Evolutionary conservation across 345 rosid genomes (phyloP), one percentile per base, ranked within the genome.

Genomic region (Toxicodendron radicans): DNA sequence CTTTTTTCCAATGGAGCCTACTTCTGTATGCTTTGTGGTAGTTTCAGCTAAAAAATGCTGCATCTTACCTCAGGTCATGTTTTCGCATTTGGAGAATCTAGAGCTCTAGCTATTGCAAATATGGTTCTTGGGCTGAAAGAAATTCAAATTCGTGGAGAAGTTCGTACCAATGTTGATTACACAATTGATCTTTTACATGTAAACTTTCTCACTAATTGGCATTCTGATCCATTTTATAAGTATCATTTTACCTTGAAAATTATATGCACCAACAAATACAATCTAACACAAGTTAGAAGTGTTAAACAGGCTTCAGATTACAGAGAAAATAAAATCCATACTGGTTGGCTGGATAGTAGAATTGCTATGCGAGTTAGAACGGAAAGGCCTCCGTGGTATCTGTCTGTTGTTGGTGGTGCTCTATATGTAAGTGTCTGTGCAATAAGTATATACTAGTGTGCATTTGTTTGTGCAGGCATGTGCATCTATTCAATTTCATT

Each of bases 331-430:
- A 93, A 89, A 87, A 96, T 96, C 63, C 99, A 96, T 83, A 93
- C 99, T 12, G 99, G 99, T 75, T 96, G 99, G 99, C 82, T 96
- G 89, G 99, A 96, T 65, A 93, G 99, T 84, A 92, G 98, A 84
- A 96, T 96, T 83, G 98, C 99, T 10, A 93, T 96, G 99, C 91
- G 99, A 72, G 99, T 96, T 78, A 92, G 98, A 86, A 98, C 98
- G 27, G 99, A 96, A 82, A 87, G 99, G 84, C 99, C 98, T 61
- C 94, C 98, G 10, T 96, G 99, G 99, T 93, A 96, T 87, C 97
- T 96, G 76, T 96, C 99, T 68, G 98, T 96, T 80, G 98, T 96
- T 67, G 97, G 99, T 72, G 99, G 99, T 75, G 93, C 98, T 60
- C 83, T 96, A 48, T 96, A 88, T 75, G 99, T 96, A 92, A 89